These are phyloP conservation scores for Dactylonectria macrodidyma DNA, from an alignment of 2,329 filamentous ascomycete species.

Conservation along the genomic window DNA sequence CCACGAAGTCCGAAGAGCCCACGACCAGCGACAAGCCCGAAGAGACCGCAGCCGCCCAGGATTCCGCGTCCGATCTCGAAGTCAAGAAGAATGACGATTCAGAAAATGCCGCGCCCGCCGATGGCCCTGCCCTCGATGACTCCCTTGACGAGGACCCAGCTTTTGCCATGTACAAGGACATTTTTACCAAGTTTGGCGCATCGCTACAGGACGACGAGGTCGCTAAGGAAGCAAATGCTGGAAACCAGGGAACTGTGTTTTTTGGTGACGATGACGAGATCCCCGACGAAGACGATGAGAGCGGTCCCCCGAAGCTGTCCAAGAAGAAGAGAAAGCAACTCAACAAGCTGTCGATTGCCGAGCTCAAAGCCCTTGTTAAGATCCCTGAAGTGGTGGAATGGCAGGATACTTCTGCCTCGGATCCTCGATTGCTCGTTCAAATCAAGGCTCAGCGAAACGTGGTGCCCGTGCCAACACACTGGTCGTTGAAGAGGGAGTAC, in stretches of 20 bases:
- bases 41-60: slow-evolving; percentile 53
- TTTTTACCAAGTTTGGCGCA: slow-evolving; percentile 85
- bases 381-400: slow-evolving; percentile 97
- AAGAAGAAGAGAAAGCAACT: slow-evolving; percentile 96
- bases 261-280: slow-evolving; percentile 89
- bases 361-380: slow-evolving; percentile 91
- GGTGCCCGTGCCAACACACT: slow-evolving; percentile 93
- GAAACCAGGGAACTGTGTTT: slow-evolving; percentile 88
- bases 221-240: slow-evolving; percentile 75
- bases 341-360: slow-evolving; percentile 93
- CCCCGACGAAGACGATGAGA: slow-evolving; percentile 85
- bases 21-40: slow-evolving; percentile 42
- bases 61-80: slow-evolving; percentile 56
- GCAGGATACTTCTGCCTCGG: slow-evolving; percentile 93
- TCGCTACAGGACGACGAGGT: slow-evolving; percentile 73
- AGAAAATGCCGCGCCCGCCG: slow-evolving; percentile 55
- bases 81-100: slow-evolving; percentile 56
- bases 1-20: slow-evolving; percentile 36
- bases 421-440: slow-evolving; percentile 90
- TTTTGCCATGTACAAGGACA: slow-evolving; percentile 85
- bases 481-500: slow-evolving; percentile 97
- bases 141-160: slow-evolving; percentile 78
- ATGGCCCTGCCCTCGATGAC: slow-evolving; percentile 74
- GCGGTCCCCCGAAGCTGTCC: slow-evolving; percentile 79
- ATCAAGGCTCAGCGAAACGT: slow-evolving; percentile 97